Conservation (phyloP, 106 monocot genomes). For the Dioscorea zingiberensis region DNA sequence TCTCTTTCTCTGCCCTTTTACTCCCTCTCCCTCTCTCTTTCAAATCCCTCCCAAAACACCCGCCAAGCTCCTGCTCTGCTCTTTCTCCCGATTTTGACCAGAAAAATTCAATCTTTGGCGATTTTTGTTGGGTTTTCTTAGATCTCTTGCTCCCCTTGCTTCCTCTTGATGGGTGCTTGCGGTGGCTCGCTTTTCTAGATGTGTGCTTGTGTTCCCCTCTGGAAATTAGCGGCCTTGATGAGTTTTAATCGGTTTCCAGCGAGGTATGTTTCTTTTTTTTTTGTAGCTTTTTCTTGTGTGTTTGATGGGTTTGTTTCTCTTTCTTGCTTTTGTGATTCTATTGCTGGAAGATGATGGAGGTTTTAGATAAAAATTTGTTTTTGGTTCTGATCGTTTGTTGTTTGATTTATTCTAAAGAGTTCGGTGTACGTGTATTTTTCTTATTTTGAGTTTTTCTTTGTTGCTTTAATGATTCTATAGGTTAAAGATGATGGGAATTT, state of each 20-base stretch:
- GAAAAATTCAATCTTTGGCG: background rate
- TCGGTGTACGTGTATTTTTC: no score
- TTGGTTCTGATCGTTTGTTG: no score
- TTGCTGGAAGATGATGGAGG: no score
- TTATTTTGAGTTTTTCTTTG: no score
- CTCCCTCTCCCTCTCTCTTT: background rate
- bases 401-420: no score
- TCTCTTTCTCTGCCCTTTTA: background rate
- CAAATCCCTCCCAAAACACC: background rate
- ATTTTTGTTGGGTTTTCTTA: background rate
- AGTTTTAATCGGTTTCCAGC: background rate
- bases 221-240: constrained; percentile 12
- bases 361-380: no score
- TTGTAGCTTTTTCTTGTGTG: background rate
- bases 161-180: background rate
- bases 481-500: no score
- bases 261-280: background rate
- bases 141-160: background rate
- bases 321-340: no score
- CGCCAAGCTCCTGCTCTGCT: background rate
- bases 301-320: background rate
- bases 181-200: background rate
- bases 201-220: constrained; percentile 1
- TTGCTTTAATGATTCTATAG: no score
- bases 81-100: constrained; percentile 1